Conservation (phyloP, 352 stramenopile species). For the Globisporangium lucens region DNA sequence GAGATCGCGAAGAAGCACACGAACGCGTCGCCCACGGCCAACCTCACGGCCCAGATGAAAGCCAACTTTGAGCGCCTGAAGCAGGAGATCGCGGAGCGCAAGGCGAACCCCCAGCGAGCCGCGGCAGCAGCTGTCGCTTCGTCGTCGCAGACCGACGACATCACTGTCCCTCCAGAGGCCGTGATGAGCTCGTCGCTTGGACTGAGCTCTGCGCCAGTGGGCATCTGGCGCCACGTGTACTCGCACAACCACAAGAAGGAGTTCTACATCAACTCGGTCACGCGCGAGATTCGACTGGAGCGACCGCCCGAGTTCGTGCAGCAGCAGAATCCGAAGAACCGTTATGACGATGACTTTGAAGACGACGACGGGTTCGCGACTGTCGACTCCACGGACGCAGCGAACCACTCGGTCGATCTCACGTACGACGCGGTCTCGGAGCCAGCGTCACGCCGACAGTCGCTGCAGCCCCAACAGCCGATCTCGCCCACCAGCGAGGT, state of each 20-base stretch:
- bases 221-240: constrained; percentile 71
- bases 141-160: constrained; percentile 10
- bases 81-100: constrained; percentile 64
- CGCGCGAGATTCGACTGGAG: constrained; percentile 68
- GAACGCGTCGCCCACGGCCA: constrained; percentile 25
- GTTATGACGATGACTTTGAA: constrained; percentile 37
- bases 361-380: constrained; percentile 23
- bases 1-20: constrained; percentile 31
- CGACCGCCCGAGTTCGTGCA: constrained; percentile 45
- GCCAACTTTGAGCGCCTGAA: constrained; percentile 72
- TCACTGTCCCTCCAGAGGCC: constrained; percentile 1
- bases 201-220: constrained; percentile 20
- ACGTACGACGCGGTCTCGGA: constrained; percentile 11
- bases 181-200: constrained; percentile 9
- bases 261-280: constrained; percentile 79
- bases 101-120: constrained; percentile 37
- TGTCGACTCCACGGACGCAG: constrained; percentile 21
- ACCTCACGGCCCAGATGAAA: constrained; percentile 56
- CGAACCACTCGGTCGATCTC: constrained; percentile 14
- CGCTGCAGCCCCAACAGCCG: neutral
- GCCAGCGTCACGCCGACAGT: neutral
- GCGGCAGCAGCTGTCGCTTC: constrained; percentile 17
- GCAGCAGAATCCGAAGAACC: constrained; percentile 53
- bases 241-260: constrained; percentile 54
- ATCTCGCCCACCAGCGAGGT: constrained; percentile 1